Base-by-base conservation (phyloP, 2,329 filamentous ascomycete genomes). In the Penicillium rolfsii region DNA sequence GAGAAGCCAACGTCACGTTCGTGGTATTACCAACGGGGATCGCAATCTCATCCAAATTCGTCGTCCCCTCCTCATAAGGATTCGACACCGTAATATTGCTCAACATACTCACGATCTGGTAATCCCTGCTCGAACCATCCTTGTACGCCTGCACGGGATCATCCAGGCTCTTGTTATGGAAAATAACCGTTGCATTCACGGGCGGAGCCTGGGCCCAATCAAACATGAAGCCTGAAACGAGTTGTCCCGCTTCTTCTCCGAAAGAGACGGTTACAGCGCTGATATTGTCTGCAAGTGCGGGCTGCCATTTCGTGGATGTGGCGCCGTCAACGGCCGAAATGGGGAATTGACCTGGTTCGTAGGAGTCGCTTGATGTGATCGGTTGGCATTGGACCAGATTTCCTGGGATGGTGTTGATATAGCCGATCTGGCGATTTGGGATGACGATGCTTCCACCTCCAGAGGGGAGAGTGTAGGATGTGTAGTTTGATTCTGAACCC, bases 371-470 rank as follows among this genome's bases (percentile, higher is more conserved):
- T 1, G 83, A 85, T 16, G 71, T 73, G 0, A 83, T 83, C 1
- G 85, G 80, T 4, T 79, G 81, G 72, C 89, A 91, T 76, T 91
- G 89, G 0, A 85, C 80, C 30, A 90, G 78, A 70, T 91, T 91
- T 8, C 83, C 83, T 0, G 79, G 68, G 2, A 84, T 75, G 0
- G 87, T 89, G 35, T 81, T 76, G 14, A 80, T 79, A 24, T 82
- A 76, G 61, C 83, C 84, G 58, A 84, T 82, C 22, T 82, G 80
- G 8, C 88, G 83, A 68, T 90, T 91, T 0, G 78, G 76, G 7
- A 91, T 68, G 0, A 81, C 80, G 28, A 90, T 70, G 0, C 81
- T 80, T 28, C 83, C 77, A 46, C 83, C 78, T 46, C 83, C 81
- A 2, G 80, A 70, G 12, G 77, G 72, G 1, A 89, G 79, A 0